Percentiles rank a stretch among this genome's conserved stretches.
phyloP scores from a whole-genome alignment of 352 stramenopile genomes.

The Phytophthora pisi region DNA sequence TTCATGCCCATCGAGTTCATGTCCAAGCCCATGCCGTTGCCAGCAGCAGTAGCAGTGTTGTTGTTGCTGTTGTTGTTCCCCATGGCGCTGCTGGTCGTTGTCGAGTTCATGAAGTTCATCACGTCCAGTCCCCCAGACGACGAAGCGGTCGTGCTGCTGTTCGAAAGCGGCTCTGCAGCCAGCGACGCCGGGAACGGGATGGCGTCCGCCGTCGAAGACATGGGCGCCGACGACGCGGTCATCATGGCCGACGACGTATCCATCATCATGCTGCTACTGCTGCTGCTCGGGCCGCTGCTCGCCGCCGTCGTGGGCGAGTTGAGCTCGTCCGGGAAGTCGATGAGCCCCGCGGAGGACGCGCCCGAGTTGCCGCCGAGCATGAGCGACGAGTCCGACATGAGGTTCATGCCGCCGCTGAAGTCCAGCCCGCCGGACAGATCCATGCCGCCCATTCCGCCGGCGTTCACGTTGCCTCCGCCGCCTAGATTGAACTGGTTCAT shows the following conservation, averaged over 20 bases:
- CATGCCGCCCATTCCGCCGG: slow-evolving; percentile 44
- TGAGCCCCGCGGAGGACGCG: slow-evolving; percentile 54
- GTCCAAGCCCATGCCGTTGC: slow-evolving; percentile 35
- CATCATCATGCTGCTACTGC: slow-evolving; percentile 28
- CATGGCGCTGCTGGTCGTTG: slow-evolving; percentile 33
- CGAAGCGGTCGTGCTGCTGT: slow-evolving; percentile 37
- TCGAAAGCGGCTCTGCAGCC: slow-evolving; percentile 58
- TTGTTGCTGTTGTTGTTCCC: slow-evolving; percentile 10
- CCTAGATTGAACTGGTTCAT: slow-evolving; percentile 78
- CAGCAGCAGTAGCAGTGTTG: background rate
- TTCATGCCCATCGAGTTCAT: slow-evolving; percentile 44
- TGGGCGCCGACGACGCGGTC: slow-evolving; percentile 33
- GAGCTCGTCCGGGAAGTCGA: slow-evolving; percentile 88
- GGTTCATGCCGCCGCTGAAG: slow-evolving; percentile 68
- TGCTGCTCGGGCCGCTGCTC: slow-evolving; percentile 19
- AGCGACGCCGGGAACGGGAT: slow-evolving; percentile 83
- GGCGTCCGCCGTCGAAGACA: slow-evolving; percentile 47
- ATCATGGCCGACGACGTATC: slow-evolving; percentile 40
- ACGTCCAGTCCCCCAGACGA: slow-evolving; percentile 52
- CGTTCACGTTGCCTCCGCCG: slow-evolving; percentile 12
- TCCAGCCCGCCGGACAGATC: slow-evolving; percentile 58
- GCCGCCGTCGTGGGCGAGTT: slow-evolving; percentile 59
- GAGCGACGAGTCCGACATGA: slow-evolving; percentile 67
- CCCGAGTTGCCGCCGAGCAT: slow-evolving; percentile 37
- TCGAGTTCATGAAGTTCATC: slow-evolving; percentile 45